phyloP scores from a whole-genome alignment of 805 yeast species.

The Isabelozyma pseudorhagii region DNA sequence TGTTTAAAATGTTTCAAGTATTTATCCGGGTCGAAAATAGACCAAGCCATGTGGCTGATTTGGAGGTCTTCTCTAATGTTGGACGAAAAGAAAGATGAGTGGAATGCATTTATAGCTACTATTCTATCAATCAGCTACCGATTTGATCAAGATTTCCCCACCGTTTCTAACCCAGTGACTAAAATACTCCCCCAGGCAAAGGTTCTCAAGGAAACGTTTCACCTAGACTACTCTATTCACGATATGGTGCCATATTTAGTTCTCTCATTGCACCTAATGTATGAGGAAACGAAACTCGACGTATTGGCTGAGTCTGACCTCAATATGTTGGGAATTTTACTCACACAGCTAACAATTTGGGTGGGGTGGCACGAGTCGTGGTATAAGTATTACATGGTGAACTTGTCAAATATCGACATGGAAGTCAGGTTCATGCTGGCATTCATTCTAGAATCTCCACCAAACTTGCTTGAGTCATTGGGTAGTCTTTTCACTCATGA shows the following conservation, averaged over 20 bases:
- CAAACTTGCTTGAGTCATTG: slow-evolving; percentile 55
- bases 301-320: slow-evolving; percentile 35
- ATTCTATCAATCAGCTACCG: slow-evolving; percentile 52
- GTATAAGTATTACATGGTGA: slow-evolving; percentile 53
- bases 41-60: slow-evolving; percentile 55
- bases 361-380: slow-evolving; percentile 74
- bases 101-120: slow-evolving; percentile 57
- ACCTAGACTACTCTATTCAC: slow-evolving; percentile 40
- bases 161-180: slow-evolving; percentile 25
- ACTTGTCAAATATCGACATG: slow-evolving; percentile 30
- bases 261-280: slow-evolving; percentile 66
- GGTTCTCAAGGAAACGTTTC: slow-evolving; percentile 19
- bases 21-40: slow-evolving; percentile 55
- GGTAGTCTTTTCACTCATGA: slow-evolving; percentile 43
- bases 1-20: slow-evolving; percentile 51
- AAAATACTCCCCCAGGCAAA: slow-evolving; percentile 28
- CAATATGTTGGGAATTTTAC: slow-evolving; percentile 45
- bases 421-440: slow-evolving; percentile 40
- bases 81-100: slow-evolving; percentile 45
- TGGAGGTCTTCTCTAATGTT: slow-evolving; percentile 58
- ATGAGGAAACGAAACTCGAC: slow-evolving; percentile 73
- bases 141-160: slow-evolving; percentile 21
- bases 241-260: slow-evolving; percentile 61
- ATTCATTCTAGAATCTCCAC: slow-evolving; percentile 53
- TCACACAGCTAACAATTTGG: slow-evolving; percentile 63